Percentiles rank a stretch among this genome's conserved stretches.
These are phyloP conservation scores for Betula pendula DNA, from an alignment of 306 rosid genomes.

Conservation along the genomic window DNA sequence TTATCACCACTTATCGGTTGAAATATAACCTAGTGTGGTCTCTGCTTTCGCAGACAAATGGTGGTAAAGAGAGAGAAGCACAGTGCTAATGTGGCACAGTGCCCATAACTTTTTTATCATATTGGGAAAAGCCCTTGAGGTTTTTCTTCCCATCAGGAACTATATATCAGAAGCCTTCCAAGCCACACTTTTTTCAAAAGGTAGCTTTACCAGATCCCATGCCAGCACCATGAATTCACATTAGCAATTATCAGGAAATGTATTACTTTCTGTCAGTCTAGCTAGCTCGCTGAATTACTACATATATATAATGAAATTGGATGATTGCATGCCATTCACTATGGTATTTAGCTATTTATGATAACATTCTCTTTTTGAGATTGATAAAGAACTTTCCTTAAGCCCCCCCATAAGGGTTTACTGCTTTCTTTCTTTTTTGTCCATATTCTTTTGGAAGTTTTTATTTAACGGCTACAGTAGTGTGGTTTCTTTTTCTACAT, in stretches of 20 bases:
- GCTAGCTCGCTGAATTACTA: neutral
- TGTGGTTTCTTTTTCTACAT: constrained; percentile 31
- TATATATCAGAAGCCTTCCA: constrained; percentile 29
- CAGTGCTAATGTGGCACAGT: constrained; percentile 39
- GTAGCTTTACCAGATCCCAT: constrained; percentile 17
- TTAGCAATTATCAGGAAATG: constrained; percentile 2
- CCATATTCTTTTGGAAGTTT: constrained; percentile 58
- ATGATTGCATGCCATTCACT: constrained; percentile 28
- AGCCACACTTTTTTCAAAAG: constrained; percentile 24
- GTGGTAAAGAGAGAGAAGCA: constrained; percentile 41
- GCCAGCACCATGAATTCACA: constrained; percentile 31
- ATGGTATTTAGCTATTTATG: constrained; percentile 38
- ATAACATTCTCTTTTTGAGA: constrained; percentile 30
- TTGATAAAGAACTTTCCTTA: constrained; percentile 33
- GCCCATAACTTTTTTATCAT: constrained; percentile 32
- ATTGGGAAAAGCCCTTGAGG: constrained; percentile 30
- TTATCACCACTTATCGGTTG: constrained; percentile 44
- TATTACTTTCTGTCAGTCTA: constrained; percentile 7
- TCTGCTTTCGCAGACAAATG: constrained; percentile 64
- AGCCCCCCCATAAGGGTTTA: constrained; percentile 28
- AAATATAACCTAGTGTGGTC: constrained; percentile 47
- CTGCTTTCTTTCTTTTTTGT: constrained; percentile 60
- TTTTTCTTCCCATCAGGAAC: constrained; percentile 31
- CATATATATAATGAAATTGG: constrained; percentile 14
- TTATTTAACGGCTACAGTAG: constrained; percentile 35